Evolutionary conservation across 179 eudicot genomes (phyloP), one percentile per base, ranked within the genome.

Genomic region (Camellia oleifera): DNA sequence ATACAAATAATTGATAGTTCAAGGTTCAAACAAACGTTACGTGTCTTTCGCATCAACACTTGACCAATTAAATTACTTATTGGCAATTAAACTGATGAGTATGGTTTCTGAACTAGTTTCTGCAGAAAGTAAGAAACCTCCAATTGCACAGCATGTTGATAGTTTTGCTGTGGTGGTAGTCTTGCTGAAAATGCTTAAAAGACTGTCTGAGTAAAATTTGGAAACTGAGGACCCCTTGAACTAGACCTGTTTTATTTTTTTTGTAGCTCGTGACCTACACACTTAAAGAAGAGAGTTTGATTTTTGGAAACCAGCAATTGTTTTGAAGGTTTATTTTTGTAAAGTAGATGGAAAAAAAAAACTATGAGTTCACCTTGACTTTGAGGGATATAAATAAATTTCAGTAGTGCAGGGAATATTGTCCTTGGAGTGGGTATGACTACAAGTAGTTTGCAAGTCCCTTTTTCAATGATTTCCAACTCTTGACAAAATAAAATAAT

Each of bases 61-160:
- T 53, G 62, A 8, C 76, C 44, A 20, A 20, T 20, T 23, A 52
- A 45, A 20, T 26, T 20, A 76, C n/a, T 64, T 57, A 7, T 73
- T 32, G 50, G 70, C n/a, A 26, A 46, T 45, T 48, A 63, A 48
- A 17, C 13, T 46, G 72, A 26, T 50, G 5, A 65, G 58, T 61
- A 23, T 65, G 79, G 72, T 52, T 76, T 77, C 58, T 66, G 73
- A 48, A 13, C 17, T 68, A 10, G 40, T 71, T n/a, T n/a, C 75
- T 71, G 20, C 52, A 14, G 53, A 75, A 42, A 8, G 52, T 44
- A 12, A 67, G 26, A 26, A 26, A 32, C 18, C 45, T 56, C 26
- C 66, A 52, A 42, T 62, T 42, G 17, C 67, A 44, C 44, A 63
- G 40, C 58, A 46, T 14, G 11, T 9, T 8, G 12, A 46, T 70